These are phyloP conservation scores for Cladophialophora chaetospira DNA, from an alignment of 2,329 filamentous ascomycete genomes.

Conservation along the genomic window DNA sequence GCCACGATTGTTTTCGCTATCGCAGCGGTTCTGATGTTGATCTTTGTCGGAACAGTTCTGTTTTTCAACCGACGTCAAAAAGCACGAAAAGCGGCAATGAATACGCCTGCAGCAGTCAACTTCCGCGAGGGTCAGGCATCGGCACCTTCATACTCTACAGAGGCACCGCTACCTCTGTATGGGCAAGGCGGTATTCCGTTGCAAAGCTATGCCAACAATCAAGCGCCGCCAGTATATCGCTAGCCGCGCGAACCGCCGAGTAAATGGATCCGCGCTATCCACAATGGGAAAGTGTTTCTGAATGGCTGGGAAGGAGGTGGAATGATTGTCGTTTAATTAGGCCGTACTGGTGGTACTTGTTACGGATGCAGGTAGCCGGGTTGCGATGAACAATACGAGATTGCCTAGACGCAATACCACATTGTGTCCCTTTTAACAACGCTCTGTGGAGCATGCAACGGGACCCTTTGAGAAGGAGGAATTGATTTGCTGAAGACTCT, in stretches of 20 bases:
- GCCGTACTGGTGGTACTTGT: too few species aligned
- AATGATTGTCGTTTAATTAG: too few species aligned
- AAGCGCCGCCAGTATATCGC: constrained; percentile 22
- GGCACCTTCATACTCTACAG: constrained; percentile 5
- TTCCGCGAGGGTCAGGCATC: constrained; percentile 30
- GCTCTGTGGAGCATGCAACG: too few species aligned
- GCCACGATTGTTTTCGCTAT: constrained; percentile 54
- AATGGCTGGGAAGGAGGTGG: too few species aligned
- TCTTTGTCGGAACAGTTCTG: constrained; percentile 41
- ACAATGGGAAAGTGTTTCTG: too few species aligned
- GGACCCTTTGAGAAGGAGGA: too few species aligned
- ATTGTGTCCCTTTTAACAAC: too few species aligned
- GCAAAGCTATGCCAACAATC: constrained; percentile 21
- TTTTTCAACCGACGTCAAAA: constrained; percentile 38
- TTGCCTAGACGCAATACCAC: too few species aligned
- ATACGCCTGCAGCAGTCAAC: constrained; percentile 32
- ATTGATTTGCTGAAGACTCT: too few species aligned
- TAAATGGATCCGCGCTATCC: not conserved
- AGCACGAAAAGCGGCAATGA: constrained; percentile 35
- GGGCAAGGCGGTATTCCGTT: constrained; percentile 25
- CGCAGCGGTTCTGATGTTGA: constrained; percentile 47
- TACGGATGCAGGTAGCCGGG: too few species aligned
- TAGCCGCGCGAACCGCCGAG: not conserved
- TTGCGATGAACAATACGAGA: too few species aligned
- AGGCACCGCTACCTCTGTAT: constrained; percentile 17